Evolutionary conservation across 139 green algal genomes (phyloP).

Genomic region (Chlamydomonas sphaeroides): DNA sequence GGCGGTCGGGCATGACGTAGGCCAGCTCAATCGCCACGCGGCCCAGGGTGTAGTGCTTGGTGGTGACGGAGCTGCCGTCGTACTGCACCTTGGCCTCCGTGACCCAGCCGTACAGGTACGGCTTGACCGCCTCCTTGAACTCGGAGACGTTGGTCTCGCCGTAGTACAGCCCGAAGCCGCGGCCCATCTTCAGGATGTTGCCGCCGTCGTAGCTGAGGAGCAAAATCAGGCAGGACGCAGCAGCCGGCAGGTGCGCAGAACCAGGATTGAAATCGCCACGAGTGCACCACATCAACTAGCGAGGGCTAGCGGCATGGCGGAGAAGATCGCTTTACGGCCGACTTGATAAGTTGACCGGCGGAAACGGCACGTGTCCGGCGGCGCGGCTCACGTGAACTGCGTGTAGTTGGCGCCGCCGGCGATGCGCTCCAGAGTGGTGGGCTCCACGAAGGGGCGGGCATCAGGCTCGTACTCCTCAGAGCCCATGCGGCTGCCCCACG

Average conservation of each 20-base stretch:
- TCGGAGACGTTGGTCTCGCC: slow-evolving; percentile 7
- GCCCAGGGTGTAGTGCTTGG: slow-evolving; percentile 50
- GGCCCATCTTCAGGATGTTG: slow-evolving; percentile 3
- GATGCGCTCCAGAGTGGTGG: not conserved
- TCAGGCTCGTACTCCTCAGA: slow-evolving; percentile 55
- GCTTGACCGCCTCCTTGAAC: slow-evolving; percentile 3
- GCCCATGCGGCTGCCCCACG: slow-evolving; percentile 54
- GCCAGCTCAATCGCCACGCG: slow-evolving; percentile 42
- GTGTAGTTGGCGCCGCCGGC: not conserved
- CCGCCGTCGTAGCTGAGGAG: slow-evolving; percentile 13
- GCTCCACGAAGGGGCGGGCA: not conserved
- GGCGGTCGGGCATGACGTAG: slow-evolving; percentile 43
- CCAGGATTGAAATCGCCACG: too few species aligned
- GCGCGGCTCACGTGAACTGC: not conserved
- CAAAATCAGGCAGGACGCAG: too few species aligned
- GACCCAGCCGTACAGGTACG: slow-evolving; percentile 54
- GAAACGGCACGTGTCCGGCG: too few species aligned
- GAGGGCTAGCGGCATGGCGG: too few species aligned
- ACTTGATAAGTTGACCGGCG: too few species aligned
- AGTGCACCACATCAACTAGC: too few species aligned
- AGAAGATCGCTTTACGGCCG: too few species aligned
- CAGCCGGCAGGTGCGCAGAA: too few species aligned
- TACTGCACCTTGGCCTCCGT: slow-evolving; percentile 11
- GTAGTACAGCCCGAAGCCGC: slow-evolving; percentile 25
- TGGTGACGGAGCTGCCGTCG: not conserved